Evolutionary conservation across 768 basidiomycete species (phyloP), one percentile per base, ranked within the genome.

Genomic region (Ramaria sp.): DNA sequence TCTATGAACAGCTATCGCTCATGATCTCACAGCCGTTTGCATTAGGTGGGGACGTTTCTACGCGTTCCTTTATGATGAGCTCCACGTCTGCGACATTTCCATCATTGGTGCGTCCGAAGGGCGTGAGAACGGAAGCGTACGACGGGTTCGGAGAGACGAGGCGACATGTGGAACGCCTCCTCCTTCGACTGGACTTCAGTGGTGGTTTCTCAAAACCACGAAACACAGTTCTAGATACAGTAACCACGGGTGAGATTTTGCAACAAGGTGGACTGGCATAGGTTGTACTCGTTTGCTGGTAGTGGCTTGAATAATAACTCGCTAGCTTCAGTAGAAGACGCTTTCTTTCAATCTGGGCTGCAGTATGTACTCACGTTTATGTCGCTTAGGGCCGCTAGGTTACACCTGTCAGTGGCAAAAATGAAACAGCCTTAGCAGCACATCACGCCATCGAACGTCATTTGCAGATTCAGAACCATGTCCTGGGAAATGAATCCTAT

Each of bases 151-250:
- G 79, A 46, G 79, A 86, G 54, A 85, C 86, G 54, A 76, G 86
- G 42, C 75, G 90, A 61, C 89, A 89, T 66, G 79, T 93, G 11
- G 92, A 95, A 67, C 79, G 90, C 22, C 66, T 95, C 55, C 67
- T 94, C 42, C 73, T 95, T 33, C 79, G 89, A 39, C 70, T 95
- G 12, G 92, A 95, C 69, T 88, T 92, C 67, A 92, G 91, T 63
- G 88, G 84, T 12, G 79, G 75, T 47, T 81, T 88, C 61, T 87
- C 87, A 15, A 78, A 45, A 20, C 59, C 50, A 10, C 30, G 41
- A 24, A 22, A 19, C 15, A 38, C n/a, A 7, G 34, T n/a, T 4
- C 30, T n/a, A 30, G 30, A 45, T 17, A 39, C 24, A 10, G n/a
- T 48, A 43, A 60, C 24, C 12, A 49, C 51, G 15, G 45, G 53